Evolutionary conservation across 2,329 filamentous ascomycete species (phyloP).

Genomic region (Chalara sp.): DNA sequence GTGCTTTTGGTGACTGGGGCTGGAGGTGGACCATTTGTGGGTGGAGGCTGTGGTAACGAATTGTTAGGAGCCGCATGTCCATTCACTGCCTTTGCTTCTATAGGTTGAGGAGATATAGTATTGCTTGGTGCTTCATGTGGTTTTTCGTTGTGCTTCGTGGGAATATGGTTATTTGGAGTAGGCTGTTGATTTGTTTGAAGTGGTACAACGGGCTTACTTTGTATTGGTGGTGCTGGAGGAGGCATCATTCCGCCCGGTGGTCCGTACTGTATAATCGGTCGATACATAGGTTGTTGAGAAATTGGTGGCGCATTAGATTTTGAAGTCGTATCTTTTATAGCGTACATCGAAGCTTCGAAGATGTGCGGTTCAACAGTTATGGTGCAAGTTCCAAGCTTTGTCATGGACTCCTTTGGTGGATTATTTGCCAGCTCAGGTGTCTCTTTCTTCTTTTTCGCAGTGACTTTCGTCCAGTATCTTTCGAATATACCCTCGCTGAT

Average conservation of each 20-base stretch:
- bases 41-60: constrained; percentile 1
- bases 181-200: constrained; percentile 24
- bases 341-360: constrained; percentile 68
- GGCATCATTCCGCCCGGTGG: constrained; percentile 58
- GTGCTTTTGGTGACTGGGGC: constrained; percentile 30
- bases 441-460: constrained; percentile 62
- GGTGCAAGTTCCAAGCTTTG: constrained; percentile 64
- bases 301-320: constrained; percentile 31
- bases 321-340: constrained; percentile 58
- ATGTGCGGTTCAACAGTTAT: constrained; percentile 76
- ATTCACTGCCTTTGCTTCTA: not conserved
- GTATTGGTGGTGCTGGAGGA: constrained; percentile 36
- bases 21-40: constrained; percentile 3
- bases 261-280: constrained; percentile 59
- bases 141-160: constrained; percentile 11
- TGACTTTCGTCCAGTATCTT: constrained; percentile 70
- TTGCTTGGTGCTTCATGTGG: constrained; percentile 5
- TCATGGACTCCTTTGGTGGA: constrained; percentile 64
- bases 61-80: constrained; percentile 1
- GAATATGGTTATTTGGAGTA: constrained; percentile 14
- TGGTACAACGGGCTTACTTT: constrained; percentile 18
- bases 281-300: constrained; percentile 29
- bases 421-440: constrained; percentile 56
- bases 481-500: constrained; percentile 66
- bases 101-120: not conserved